Evolutionary conservation across 2,329 filamentous ascomycete genomes (phyloP).

Genomic region (Basipetospora chlamydospora): DNA sequence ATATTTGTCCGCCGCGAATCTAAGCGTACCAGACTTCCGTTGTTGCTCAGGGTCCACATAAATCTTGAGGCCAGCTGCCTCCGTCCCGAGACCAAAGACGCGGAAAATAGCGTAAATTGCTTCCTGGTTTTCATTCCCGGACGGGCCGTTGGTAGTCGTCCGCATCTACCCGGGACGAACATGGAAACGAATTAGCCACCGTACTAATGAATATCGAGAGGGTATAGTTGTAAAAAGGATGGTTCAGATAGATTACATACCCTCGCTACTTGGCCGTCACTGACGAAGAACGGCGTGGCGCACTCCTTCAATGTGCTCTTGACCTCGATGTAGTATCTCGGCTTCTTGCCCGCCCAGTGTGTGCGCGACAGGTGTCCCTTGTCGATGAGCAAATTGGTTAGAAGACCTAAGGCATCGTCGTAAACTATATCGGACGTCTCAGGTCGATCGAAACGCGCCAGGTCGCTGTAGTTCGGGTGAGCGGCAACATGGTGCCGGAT

Average conservation of each 20-base stretch:
- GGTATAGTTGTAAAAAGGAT: too few species aligned
- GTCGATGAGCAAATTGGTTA: constrained; percentile 21
- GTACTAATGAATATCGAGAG: background rate
- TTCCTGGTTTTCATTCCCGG: constrained; percentile 4
- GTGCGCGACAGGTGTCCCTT: constrained; percentile 16
- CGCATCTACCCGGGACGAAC: background rate
- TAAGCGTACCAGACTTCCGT: background rate
- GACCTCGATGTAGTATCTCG: constrained; percentile 34
- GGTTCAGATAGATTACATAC: background rate
- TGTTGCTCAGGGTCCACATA: constrained; percentile 21
- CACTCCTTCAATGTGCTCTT: constrained; percentile 28
- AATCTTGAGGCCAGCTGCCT: constrained; percentile 17
- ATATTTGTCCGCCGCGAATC: background rate
- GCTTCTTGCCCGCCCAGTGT: constrained; percentile 15
- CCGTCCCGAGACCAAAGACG: constrained; percentile 21
- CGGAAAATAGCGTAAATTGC: constrained; percentile 25
- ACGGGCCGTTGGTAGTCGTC: constrained; percentile 4
- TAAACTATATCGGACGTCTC: constrained; percentile 36
- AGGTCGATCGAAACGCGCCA: constrained; percentile 22
- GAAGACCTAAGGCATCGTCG: constrained; percentile 16
- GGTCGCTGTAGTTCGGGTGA: constrained; percentile 24
- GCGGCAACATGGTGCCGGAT: constrained; percentile 25
- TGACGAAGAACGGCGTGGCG: constrained; percentile 30
- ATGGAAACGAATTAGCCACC: background rate
- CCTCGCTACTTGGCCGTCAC: constrained; percentile 23